Conservation (phyloP, 2,329 filamentous ascomycete genomes). For the Geosmithia putterillii region DNA sequence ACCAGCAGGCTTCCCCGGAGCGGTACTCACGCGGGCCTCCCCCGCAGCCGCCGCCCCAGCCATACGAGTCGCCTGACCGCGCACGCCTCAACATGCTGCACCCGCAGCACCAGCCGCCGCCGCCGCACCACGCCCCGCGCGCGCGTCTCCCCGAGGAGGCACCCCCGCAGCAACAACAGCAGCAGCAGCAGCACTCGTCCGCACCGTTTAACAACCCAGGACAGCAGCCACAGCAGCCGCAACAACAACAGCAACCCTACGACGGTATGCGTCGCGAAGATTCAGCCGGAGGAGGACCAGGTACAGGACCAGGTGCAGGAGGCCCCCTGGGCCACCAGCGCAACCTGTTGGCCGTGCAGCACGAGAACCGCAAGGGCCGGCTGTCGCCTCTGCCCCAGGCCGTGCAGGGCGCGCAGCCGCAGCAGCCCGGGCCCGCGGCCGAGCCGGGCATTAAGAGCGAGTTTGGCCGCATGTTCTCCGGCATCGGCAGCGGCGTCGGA, state of each 20-base stretch:
- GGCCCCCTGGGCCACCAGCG: slow-evolving; percentile 43
- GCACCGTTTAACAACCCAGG: slow-evolving; percentile 34
- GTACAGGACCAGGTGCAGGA: slow-evolving; percentile 35
- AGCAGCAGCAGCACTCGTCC: slow-evolving; percentile 23
- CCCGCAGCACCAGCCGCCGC: slow-evolving; percentile 20
- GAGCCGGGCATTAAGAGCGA: slow-evolving; percentile 91
- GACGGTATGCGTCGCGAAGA: too few species aligned
- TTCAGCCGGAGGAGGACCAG: too few species aligned
- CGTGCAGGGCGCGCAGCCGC: slow-evolving; percentile 80
- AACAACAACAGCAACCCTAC: slow-evolving; percentile 26
- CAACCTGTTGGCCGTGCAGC: slow-evolving; percentile 66
- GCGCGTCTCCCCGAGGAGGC: slow-evolving; percentile 7
- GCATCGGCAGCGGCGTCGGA: slow-evolving; percentile 56
- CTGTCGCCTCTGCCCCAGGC: slow-evolving; percentile 85
- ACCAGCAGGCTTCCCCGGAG: slow-evolving; percentile 17
- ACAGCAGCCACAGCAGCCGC: slow-evolving; percentile 25
- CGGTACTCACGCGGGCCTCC: slow-evolving; percentile 22
- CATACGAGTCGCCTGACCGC: slow-evolving; percentile 40
- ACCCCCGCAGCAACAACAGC: slow-evolving; percentile 14
- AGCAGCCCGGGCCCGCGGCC: slow-evolving; percentile 63
- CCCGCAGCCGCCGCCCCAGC: slow-evolving; percentile 16
- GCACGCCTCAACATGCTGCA: slow-evolving; percentile 25
- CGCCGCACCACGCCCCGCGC: slow-evolving; percentile 15
- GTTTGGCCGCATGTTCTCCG: slow-evolving; percentile 88
- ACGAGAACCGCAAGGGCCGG: slow-evolving; percentile 69